These are phyloP conservation scores for Chlorella variabilis DNA, from an alignment of 163 green algal genomes.

Conservation along the genomic window DNA sequence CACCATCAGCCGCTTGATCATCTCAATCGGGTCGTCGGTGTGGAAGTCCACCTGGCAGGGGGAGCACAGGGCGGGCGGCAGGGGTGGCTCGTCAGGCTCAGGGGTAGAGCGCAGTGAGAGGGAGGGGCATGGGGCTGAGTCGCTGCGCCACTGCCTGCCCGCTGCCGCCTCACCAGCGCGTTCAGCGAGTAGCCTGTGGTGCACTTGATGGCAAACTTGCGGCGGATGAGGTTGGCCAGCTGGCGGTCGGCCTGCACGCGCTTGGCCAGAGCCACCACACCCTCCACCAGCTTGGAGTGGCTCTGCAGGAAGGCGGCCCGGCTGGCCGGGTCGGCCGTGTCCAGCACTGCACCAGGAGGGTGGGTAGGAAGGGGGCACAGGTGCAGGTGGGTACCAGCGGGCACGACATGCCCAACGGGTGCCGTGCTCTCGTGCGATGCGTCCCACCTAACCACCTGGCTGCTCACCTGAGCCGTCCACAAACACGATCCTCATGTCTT, in stretches of 20 bases:
- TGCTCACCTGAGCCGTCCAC: constrained; percentile 80
- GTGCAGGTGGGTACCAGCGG: too few species aligned
- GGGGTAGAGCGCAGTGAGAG: too few species aligned
- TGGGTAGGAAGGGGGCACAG: too few species aligned
- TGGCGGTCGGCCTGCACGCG: constrained; percentile 71
- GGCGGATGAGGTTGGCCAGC: constrained; percentile 88
- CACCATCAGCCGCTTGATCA: constrained; percentile 96
- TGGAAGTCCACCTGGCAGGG: constrained; percentile 52
- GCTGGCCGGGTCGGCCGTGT: constrained; percentile 85
- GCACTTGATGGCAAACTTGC: constrained; percentile 99
- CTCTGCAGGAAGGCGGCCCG: constrained; percentile 80
- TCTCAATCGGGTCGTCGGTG: constrained; percentile 91
- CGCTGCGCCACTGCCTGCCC: too few species aligned
- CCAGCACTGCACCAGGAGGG: constrained; percentile 78
- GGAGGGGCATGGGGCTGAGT: too few species aligned
- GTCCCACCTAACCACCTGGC: too few species aligned
- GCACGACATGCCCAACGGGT: too few species aligned
- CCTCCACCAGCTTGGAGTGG: constrained; percentile 77
- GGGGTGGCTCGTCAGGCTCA: too few species aligned
- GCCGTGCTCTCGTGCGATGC: too few species aligned
- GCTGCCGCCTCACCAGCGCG: constrained; percentile 76
- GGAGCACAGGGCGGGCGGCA: background rate
- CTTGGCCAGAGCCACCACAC: constrained; percentile 77
- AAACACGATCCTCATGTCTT: constrained; percentile 95
- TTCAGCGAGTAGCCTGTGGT: constrained; percentile 98